Base-by-base conservation (phyloP, 768 basidiomycete genomes). In the Mycena rosella region DNA sequence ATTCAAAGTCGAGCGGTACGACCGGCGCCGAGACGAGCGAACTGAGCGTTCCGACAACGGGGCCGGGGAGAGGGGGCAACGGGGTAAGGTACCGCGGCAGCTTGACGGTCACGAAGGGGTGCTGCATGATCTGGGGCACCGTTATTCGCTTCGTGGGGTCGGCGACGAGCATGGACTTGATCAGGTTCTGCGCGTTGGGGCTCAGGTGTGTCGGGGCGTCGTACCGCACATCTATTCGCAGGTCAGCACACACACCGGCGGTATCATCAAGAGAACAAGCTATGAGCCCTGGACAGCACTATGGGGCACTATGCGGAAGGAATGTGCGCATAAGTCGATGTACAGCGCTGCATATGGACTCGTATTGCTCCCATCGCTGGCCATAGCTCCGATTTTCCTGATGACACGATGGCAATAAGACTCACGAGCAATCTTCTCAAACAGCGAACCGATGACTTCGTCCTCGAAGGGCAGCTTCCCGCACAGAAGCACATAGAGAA, bases 401-500 rank as follows among this genome's bases (percentile, higher is more conserved):
- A n/a, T n/a, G n/a, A n/a, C n/a, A n/a, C n/a, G n/a, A n/a, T n/a
- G n/a, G n/a, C n/a, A n/a, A n/a, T 10, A 40, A 13, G 10, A 40
- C 90, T 75, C 73, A 92, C 95, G 91, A 67, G 92, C 93, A 74
- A 99, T 99, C 82, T 98, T 98, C 62, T 92, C 91, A 82, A 99
- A 99, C 14, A 99, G 80, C 0, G 88, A 85, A 54, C 96, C 94
- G 45, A 99, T 96, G 75, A 98, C 94, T 49, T 98, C 96, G 79
- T 99, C 96, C 81, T 99, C 98, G 76, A 99, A 99, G 1, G 98
- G 98, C 32, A 99, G 86, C 52, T 93, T 84, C 6, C 97, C 98
- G 75, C 94, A 96, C 6, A 99, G 87, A 91, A 99, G 96, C 63
- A 99, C 98, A 80, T 96, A 98, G 57, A 99, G 87, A 72, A 99